These are phyloP conservation scores for Fusarium chuoi DNA, from an alignment of 2,329 filamentous ascomycete species.

Conservation along the genomic window DNA sequence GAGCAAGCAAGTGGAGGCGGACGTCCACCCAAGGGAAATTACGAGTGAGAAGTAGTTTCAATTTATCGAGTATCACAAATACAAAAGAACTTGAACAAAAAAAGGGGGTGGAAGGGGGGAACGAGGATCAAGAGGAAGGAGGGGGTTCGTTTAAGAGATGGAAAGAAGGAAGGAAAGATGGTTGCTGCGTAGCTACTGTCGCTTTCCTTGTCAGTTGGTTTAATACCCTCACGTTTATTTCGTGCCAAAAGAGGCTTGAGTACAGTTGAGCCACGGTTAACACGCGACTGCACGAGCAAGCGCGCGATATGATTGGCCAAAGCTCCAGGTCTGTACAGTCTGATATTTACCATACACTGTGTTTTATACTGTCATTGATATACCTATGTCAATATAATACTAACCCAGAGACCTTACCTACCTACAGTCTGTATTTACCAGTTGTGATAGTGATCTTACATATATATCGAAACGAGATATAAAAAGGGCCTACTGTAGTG, in stretches of 20 bases:
- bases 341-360: constrained; percentile 1
- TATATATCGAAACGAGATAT: background rate
- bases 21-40: constrained; percentile 29
- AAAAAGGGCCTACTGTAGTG: background rate
- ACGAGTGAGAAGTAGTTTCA: constrained; percentile 20
- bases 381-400: background rate
- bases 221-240: constrained; percentile 17
- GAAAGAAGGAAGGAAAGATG: constrained; percentile 8
- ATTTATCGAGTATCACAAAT: constrained; percentile 29
- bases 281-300: constrained; percentile 40
- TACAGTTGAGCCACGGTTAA: constrained; percentile 39
- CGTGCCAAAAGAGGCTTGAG: constrained; percentile 33
- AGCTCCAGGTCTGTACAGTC: constrained; percentile 1
- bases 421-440: background rate
- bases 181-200: constrained; percentile 11
- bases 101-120: constrained; percentile 6
- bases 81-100: constrained; percentile 7
- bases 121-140: constrained; percentile 1
- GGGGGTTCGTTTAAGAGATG: constrained; percentile 18
- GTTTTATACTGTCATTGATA: background rate
- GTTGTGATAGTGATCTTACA: background rate
- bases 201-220: constrained; percentile 27
- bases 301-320: constrained; percentile 42
- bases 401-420: too few species aligned
- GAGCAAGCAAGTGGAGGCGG: constrained; percentile 26